A percentile compares a stretch with the other conserved stretches of the same genome.
Conservation (phyloP, 768 basidiomycete genomes). For the Kwoniella bestiolae region DNA sequence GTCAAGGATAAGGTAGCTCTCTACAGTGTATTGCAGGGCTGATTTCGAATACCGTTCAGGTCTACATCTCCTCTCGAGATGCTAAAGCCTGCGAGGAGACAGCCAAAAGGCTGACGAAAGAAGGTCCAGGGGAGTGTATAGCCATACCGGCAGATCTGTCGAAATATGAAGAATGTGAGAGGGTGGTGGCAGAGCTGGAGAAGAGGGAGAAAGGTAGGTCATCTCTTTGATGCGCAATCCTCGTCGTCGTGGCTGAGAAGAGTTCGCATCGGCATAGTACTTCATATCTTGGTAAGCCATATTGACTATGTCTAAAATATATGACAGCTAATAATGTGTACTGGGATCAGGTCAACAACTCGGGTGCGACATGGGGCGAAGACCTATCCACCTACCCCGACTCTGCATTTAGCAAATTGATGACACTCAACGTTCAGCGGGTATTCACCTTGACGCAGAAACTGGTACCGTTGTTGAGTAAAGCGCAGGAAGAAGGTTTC, state of each 20-base stretch:
- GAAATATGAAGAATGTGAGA: slow-evolving; percentile 64
- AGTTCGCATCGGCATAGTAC: too few relatives aligned
- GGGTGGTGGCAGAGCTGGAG: slow-evolving; percentile 63
- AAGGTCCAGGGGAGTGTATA: slow-evolving; percentile 66
- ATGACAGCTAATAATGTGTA: too few relatives aligned
- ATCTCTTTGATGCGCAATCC: neutral
- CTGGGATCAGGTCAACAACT: slow-evolving; percentile 64
- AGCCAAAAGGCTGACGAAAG: slow-evolving; percentile 62
- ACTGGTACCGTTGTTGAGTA: slow-evolving; percentile 65
- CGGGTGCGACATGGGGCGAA: slow-evolving; percentile 61
- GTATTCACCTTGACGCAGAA: slow-evolving; percentile 71
- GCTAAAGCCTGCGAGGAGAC: slow-evolving; percentile 63
- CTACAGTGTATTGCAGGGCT: neutral
- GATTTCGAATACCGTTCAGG: slow-evolving; percentile 34
- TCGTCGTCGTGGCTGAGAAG: too few relatives aligned
- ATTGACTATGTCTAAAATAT: too few relatives aligned
- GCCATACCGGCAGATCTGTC: slow-evolving; percentile 65
- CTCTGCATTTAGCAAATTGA: slow-evolving; percentile 66
- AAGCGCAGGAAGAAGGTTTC: slow-evolving; percentile 59
- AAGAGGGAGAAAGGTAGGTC: slow-evolving; percentile 62
- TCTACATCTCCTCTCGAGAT: slow-evolving; percentile 69
- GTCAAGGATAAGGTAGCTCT: neutral
- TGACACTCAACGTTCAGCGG: slow-evolving; percentile 68
- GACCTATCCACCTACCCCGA: slow-evolving; percentile 60
- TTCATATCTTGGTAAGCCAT: slow-evolving; percentile 59